Conservation (phyloP, 225 moss, liverwort and hornwort genomes). For the Pseudoscleropodium purum region DNA sequence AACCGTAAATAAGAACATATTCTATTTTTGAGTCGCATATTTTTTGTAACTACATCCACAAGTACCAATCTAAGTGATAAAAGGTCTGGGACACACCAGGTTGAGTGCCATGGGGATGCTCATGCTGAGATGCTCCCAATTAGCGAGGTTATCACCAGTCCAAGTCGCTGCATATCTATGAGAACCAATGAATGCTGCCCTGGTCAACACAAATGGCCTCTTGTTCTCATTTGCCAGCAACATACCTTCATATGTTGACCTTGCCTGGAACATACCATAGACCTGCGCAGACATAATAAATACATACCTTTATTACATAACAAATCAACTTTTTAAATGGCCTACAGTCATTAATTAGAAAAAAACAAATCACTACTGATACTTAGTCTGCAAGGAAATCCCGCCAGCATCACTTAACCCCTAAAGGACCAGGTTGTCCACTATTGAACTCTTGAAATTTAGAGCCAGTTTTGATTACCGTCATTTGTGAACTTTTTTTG, state of each 20-base stretch:
- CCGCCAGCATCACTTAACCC: neutral
- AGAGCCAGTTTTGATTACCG: neutral
- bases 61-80: neutral
- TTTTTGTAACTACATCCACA: neutral
- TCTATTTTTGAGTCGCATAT: neutral
- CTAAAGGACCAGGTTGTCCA: too few relatives aligned
- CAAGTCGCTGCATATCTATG: conserved; percentile 96
- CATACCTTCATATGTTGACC: conserved; percentile 85
- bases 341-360: neutral
- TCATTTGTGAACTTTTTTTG: neutral
- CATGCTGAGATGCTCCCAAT: conserved; percentile 84
- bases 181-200: conserved; percentile 72
- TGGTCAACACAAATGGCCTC: conserved; percentile 87
- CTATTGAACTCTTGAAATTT: neutral
- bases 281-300: conserved; percentile 42
- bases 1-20: neutral
- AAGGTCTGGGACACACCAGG: conserved; percentile 28
- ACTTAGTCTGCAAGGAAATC: neutral
- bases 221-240: conserved; percentile 53
- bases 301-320: neutral
- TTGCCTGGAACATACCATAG: conserved; percentile 91
- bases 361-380: neutral
- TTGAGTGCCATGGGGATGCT: conserved; percentile 89
- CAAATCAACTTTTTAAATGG: neutral
- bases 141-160: conserved; percentile 96